These are phyloP conservation scores for Sporisorium graminicola DNA, from an alignment of 1,284 basidiomycete species.

Conservation along the genomic window DNA sequence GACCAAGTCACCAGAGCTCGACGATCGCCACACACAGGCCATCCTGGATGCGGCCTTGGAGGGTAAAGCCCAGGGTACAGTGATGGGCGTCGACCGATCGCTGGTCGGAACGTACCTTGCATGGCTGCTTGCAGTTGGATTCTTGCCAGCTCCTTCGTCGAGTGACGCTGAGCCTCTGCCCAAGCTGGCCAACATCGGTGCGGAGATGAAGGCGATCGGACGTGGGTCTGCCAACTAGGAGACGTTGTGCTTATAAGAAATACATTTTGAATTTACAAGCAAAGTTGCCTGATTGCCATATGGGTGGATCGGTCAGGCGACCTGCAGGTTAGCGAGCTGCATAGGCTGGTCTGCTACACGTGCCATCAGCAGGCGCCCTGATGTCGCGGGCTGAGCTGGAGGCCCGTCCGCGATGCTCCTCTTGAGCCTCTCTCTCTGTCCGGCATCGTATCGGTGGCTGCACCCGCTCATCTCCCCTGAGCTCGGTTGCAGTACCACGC, in stretches of 20 bases:
- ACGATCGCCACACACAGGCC: slow-evolving; percentile 84
- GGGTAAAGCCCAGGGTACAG: slow-evolving; percentile 68
- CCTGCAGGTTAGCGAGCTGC: background rate
- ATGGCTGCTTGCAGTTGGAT: slow-evolving; percentile 89
- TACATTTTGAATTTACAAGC: background rate
- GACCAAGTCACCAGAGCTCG: slow-evolving; percentile 92
- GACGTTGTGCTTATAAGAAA: background rate
- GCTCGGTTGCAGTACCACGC: too few species aligned
- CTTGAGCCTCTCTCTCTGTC: too few species aligned
- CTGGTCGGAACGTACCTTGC: slow-evolving; percentile 91
- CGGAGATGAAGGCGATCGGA: slow-evolving; percentile 64
- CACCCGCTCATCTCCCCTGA: too few species aligned
- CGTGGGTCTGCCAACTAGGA: slow-evolving; percentile 63
- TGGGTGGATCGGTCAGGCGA: background rate
- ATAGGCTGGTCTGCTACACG: background rate
- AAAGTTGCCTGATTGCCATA: background rate
- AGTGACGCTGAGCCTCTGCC: slow-evolving; percentile 55
- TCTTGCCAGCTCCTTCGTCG: slow-evolving; percentile 73
- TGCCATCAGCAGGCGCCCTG: too few species aligned
- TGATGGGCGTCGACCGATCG: slow-evolving; percentile 80
- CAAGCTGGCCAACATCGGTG: slow-evolving; percentile 46
- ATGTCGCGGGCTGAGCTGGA: too few species aligned
- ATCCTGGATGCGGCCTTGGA: slow-evolving; percentile 75
- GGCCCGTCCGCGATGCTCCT: too few species aligned
- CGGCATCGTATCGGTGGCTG: too few species aligned